Evolutionary conservation across 208 protist genomes (phyloP).

Genomic region (Wallacemonas sp.): DNA sequence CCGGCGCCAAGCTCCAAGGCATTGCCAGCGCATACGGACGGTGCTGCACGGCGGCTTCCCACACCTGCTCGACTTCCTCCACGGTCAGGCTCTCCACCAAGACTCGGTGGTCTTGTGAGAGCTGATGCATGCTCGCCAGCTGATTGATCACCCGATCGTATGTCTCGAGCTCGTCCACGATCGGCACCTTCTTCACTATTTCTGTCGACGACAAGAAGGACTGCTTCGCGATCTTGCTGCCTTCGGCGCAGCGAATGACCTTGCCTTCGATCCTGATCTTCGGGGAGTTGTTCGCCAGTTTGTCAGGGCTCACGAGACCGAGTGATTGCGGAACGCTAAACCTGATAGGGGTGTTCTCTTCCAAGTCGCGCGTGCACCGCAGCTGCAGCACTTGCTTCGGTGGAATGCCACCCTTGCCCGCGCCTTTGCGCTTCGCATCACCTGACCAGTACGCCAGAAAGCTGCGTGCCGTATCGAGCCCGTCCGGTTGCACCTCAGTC

Average conservation of each 20-base stretch:
- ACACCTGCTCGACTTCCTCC: conserved; percentile 77
- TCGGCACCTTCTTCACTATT: conserved; percentile 52
- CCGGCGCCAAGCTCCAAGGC: conserved; percentile 45
- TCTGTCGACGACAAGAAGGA: conserved; percentile 51
- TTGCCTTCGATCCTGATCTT: conserved; percentile 82
- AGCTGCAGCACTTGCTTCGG: conserved; percentile 71
- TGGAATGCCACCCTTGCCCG: conserved; percentile 44
- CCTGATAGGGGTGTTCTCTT: conserved; percentile 49
- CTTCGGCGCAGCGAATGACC: conserved; percentile 33
- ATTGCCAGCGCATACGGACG: conserved; percentile 43
- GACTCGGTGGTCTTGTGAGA: conserved; percentile 39
- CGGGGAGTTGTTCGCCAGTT: conserved; percentile 60
- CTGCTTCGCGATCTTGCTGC: conserved; percentile 59
- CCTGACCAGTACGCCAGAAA: conserved; percentile 83
- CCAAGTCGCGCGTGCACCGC: conserved; percentile 46
- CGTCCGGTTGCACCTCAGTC: conserved; percentile 24
- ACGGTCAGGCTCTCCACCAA: conserved; percentile 59
- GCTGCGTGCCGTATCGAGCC: conserved; percentile 29
- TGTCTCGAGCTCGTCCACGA: conserved; percentile 72
- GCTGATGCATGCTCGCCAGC: conserved; percentile 24
- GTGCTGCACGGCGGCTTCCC: conserved; percentile 48
- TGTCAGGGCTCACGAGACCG: conserved; percentile 58
- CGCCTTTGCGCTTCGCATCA: conserved; percentile 39
- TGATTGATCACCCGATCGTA: conserved; percentile 44
- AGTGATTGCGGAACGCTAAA: conserved; percentile 53